These are phyloP conservation scores for Picea sitchensis DNA, from an alignment of 75 land plant species.

Conservation along the genomic window DNA sequence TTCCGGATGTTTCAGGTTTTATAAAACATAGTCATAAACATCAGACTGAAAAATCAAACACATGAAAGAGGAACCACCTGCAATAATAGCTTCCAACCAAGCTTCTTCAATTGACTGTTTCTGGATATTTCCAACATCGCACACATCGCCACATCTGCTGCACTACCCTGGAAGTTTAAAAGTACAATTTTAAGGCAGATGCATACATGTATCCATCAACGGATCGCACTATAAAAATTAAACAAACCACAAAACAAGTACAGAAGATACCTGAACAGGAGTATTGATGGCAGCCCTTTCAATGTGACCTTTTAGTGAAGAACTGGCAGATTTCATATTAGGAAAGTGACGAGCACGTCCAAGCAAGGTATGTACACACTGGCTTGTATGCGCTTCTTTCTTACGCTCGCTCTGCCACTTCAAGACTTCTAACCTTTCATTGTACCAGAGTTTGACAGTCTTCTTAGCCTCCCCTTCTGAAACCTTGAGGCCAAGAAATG, in stretches of 20 bases:
- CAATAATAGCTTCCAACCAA: slow-evolving; percentile 87
- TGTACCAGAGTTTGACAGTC: slow-evolving; percentile 92
- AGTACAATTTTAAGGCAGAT: not conserved
- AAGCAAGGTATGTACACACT: slow-evolving; percentile 74
- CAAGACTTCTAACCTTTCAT: slow-evolving; percentile 76
- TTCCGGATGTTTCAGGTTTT: not conserved
- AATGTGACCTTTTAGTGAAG: slow-evolving; percentile 54
- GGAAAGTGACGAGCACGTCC: slow-evolving; percentile 86
- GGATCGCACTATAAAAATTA: not conserved
- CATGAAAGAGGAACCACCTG: slow-evolving; percentile 50
- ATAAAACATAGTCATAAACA: not conserved
- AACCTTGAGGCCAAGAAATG: slow-evolving; percentile 43
- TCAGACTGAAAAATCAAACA: not conserved
- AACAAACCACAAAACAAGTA: not conserved
- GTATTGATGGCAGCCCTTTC: slow-evolving; percentile 97
- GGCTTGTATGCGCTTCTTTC: slow-evolving; percentile 35
- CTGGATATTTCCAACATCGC: slow-evolving; percentile 89
- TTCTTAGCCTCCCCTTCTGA: slow-evolving; percentile 67
- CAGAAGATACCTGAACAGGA: slow-evolving; percentile 80
- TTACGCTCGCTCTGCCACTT: slow-evolving; percentile 76
- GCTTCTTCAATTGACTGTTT: slow-evolving; percentile 61
- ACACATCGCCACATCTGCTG: slow-evolving; percentile 99
- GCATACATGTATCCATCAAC: not conserved
- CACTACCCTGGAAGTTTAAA: slow-evolving; percentile 76
- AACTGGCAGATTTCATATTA: slow-evolving; percentile 30